A percentile compares a stretch with the other conserved stretches of the same genome.
These are phyloP conservation scores for Yarrowia sp. DNA, from an alignment of 805 yeast genomes.

Conservation along the genomic window DNA sequence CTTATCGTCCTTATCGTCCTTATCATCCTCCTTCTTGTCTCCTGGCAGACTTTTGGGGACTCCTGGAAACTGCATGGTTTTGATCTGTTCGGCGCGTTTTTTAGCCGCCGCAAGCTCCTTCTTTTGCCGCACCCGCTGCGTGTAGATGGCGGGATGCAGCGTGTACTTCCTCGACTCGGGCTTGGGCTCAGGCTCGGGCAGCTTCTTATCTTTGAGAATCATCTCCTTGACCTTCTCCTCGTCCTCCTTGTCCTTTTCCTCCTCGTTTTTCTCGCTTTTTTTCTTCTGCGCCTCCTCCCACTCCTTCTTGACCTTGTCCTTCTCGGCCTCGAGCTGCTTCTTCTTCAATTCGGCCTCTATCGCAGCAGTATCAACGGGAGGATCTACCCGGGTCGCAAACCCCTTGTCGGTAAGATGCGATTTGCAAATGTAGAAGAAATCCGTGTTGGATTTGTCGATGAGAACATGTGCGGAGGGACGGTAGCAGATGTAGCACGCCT, in stretches of 20 bases:
- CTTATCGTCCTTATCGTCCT: not conserved
- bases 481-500: constrained; percentile 61
- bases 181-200: constrained; percentile 8
- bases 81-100: constrained; percentile 37
- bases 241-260: constrained; percentile 35
- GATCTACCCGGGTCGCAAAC: constrained; percentile 56
- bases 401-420: constrained; percentile 57
- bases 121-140: constrained; percentile 28
- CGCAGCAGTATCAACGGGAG: constrained; percentile 45
- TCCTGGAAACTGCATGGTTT: constrained; percentile 40
- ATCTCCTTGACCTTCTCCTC: constrained; percentile 42
- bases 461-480: constrained; percentile 60
- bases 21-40: not conserved
- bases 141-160: constrained; percentile 26
- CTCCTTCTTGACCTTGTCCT: constrained; percentile 48
- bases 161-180: constrained; percentile 26
- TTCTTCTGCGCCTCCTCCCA: constrained; percentile 47
- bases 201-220: constrained; percentile 40
- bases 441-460: constrained; percentile 52
- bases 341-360: constrained; percentile 45
- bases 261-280: constrained; percentile 41
- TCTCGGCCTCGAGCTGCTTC: constrained; percentile 47
- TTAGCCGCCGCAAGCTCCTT: constrained; percentile 28
- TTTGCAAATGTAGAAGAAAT: constrained; percentile 62
- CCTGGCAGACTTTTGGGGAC: constrained; percentile 14